Percentiles rank a stretch among this genome's conserved stretches.
Conservation (phyloP, 2,329 filamentous ascomycete species). For the Aspergillus quadrilineatus region DNA sequence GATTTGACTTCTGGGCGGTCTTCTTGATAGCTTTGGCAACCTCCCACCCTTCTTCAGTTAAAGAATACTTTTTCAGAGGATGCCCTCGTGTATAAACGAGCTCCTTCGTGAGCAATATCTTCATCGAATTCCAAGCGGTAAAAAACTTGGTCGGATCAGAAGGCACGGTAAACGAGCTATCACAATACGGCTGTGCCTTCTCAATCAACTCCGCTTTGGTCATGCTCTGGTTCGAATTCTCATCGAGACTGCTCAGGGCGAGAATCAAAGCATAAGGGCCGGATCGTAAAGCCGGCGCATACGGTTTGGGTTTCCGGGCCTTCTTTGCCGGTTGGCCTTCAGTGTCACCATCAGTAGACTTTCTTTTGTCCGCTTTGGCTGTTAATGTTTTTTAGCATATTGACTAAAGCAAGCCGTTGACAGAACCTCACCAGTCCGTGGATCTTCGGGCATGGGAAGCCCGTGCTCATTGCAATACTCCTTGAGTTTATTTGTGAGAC, state of each 20-base stretch:
- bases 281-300: constrained; percentile 70
- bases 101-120: constrained; percentile 70
- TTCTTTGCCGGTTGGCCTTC: constrained; percentile 55
- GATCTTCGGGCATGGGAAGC: constrained; percentile 64
- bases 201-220: constrained; percentile 69
- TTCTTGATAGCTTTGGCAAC: constrained; percentile 65
- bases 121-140: constrained; percentile 82
- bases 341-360: constrained; percentile 29
- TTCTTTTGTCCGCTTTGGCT: constrained; percentile 30
- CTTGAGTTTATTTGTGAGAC: constrained; percentile 60
- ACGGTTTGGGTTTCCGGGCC: constrained; percentile 57
- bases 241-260: constrained; percentile 61
- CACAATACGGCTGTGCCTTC: constrained; percentile 68
- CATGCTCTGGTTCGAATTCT: constrained; percentile 57
- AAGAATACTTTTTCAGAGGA: constrained; percentile 64
- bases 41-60: constrained; percentile 78
- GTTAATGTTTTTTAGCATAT: constrained; percentile 14
- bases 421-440: constrained; percentile 39
- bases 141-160: constrained; percentile 68
- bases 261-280: constrained; percentile 72
- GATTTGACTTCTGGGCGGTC: constrained; percentile 30
- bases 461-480: constrained; percentile 65
- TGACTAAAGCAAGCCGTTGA: background rate
- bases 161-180: constrained; percentile 69
- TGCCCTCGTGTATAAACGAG: constrained; percentile 70